These are phyloP conservation scores for Fusarium sp. DNA, from an alignment of 2,329 filamentous ascomycete genomes.

Conservation along the genomic window DNA sequence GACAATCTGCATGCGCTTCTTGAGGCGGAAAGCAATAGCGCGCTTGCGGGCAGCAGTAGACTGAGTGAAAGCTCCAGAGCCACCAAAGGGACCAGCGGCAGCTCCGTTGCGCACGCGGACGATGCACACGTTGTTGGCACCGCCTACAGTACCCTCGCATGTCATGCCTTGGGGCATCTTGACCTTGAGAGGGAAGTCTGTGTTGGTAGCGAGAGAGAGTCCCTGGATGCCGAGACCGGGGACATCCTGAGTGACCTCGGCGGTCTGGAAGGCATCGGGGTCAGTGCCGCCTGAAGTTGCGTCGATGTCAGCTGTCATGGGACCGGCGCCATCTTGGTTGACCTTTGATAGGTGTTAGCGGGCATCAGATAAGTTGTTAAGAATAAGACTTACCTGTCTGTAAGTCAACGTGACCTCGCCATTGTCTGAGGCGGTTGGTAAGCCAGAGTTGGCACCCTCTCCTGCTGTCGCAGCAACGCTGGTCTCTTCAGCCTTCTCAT, in stretches of 20 bases:
- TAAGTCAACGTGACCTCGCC: conserved; percentile 74
- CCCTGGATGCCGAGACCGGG: conserved; percentile 69
- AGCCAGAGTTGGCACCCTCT: conserved; percentile 64
- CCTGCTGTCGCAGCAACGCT: conserved; percentile 68
- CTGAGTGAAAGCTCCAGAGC: conserved; percentile 75
- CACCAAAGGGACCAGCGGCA: conserved; percentile 75
- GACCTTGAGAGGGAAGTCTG: conserved; percentile 74
- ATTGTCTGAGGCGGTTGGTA: conserved; percentile 72
- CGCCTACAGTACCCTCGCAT: conserved; percentile 70
- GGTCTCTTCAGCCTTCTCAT: conserved; percentile 45
- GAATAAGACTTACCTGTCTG: conserved; percentile 57
- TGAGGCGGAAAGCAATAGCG: conserved; percentile 66
- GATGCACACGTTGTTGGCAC: conserved; percentile 73
- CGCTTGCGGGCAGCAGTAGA: conserved; percentile 70
- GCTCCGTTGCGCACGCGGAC: conserved; percentile 74
- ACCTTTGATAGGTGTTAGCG: conserved; percentile 58
- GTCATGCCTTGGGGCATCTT: conserved; percentile 78
- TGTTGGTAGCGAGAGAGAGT: conserved; percentile 70
- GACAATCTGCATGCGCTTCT: conserved; percentile 56
- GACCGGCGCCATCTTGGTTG: conserved; percentile 78
- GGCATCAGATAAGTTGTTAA: accelerated
- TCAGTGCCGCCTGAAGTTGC: conserved; percentile 74
- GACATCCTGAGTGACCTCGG: conserved; percentile 71
- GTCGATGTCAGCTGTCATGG: conserved; percentile 71
- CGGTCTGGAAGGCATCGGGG: conserved; percentile 69